Base-by-base conservation (phyloP, 176 grass and related monocot species). In the Carex parvula region DNA sequence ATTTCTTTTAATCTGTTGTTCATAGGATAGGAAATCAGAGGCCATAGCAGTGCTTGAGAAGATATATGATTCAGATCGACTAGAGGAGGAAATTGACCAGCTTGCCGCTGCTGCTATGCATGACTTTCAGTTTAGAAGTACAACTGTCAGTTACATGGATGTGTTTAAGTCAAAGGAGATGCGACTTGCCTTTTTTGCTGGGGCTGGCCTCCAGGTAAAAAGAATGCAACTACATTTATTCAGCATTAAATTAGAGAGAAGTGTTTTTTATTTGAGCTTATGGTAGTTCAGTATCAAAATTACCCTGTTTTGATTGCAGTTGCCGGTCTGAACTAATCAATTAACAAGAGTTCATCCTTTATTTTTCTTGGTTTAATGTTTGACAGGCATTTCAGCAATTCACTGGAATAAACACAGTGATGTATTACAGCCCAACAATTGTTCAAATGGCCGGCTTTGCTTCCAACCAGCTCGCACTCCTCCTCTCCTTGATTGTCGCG, bases 391-490 rank as follows among this genome's bases (percentile, higher is more conserved):
- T 98, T 57, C 96, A 98, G 68, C 96, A 98, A 82, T 95, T 98
- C 41, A 98, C 91, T 37, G 96, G 96, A n/a, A 98, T 98, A 85
- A 98, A 98, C 83, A 98, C 96, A 0, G 96, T 98, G 30, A 98
- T 98, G 96, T 98, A 98, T 67, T 98, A 93, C 88, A 95, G 92
- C 24, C 96, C 96, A 20, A 93, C 91, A 0, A 95, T 98, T 3
- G 93, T 98, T 39, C 96, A 95, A 89, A 98, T 98, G 96, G 96
- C 96, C 12, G 96, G 96, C 16, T 95, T 95, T 74, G 81, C 91
- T 26, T 95, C 92, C 71, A 98, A 98, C 86, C 89, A 83, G 83
- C 46, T 95, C 32, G 96, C 96, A 10, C 86, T 98, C 64, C 96
- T 95, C 20, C 87, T 98, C 3, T 95, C 96, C 46, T 91, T 98